Evolutionary conservation across 495 filamentous ascomycete genomes (phyloP).

Genomic region (Thozetella sp.): DNA sequence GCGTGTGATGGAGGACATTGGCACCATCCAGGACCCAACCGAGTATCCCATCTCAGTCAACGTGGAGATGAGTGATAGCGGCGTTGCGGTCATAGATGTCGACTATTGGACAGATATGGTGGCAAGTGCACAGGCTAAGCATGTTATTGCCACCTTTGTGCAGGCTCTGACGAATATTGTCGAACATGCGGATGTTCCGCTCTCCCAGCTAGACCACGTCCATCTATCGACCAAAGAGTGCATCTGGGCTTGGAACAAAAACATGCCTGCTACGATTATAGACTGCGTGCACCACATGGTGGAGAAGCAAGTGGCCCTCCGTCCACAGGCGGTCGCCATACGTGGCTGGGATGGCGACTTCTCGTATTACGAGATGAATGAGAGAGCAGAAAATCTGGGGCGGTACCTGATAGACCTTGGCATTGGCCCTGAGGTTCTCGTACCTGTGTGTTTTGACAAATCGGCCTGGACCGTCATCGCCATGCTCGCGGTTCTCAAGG

Average conservation of each 20-base stretch:
- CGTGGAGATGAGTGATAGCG: constrained; percentile 48
- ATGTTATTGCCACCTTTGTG: constrained; percentile 50
- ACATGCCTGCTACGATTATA: constrained; percentile 7
- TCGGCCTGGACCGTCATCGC: constrained; percentile 56
- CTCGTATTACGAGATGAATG: constrained; percentile 49
- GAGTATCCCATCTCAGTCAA: constrained; percentile 59
- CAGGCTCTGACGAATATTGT: constrained; percentile 45
- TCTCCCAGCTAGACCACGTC: constrained; percentile 9
- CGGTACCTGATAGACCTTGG: constrained; percentile 38
- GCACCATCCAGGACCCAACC: constrained; percentile 53
- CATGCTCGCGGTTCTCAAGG: constrained; percentile 57
- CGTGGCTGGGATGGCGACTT: constrained; percentile 57
- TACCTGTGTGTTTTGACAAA: constrained; percentile 60
- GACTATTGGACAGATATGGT: constrained; percentile 58
- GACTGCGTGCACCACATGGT: constrained; percentile 47
- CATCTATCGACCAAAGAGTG: constrained; percentile 8
- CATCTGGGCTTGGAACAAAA: constrained; percentile 21
- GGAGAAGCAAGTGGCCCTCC: constrained; percentile 25
- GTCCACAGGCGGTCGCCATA: constrained; percentile 41
- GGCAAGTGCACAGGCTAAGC: constrained; percentile 39
- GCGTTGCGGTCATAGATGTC: constrained; percentile 44
- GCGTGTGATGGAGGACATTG: constrained; percentile 13
- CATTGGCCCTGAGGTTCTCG: constrained; percentile 50
- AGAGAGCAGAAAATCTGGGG: constrained; percentile 31
- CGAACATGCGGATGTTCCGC: constrained; percentile 21